Base-by-base conservation (phyloP, 495 filamentous ascomycete species). In the Neurospora intermedia region DNA sequence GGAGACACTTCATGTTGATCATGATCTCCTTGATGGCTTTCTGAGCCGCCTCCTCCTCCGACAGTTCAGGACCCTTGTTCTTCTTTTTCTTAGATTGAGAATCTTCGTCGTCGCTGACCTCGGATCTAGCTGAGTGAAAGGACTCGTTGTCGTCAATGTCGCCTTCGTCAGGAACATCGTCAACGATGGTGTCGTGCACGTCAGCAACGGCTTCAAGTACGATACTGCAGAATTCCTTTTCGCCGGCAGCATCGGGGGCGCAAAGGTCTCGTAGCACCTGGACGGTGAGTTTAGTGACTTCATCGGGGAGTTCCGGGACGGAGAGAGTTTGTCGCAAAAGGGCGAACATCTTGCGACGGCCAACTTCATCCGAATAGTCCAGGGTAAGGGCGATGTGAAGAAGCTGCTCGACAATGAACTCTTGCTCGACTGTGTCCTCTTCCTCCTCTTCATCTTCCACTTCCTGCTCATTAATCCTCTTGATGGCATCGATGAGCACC, bases 1-100 rank as follows among this genome's bases (percentile, higher is more conserved):
- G 93, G 43, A 99, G 87, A 83, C 96, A 98, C 81, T 98, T 98
- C 89, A 97, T 93, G 84, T 98, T 98, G 77, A 98, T 91, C 85
- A 97, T 89, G 79, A 98, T 94, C 80, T 97, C 94, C 72, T 87
- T 88, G 72, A 98, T 87, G 3, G 93, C 90, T 82, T 94, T 97
- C 15, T 88, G 88, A 78, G 94, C 91, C 9, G 90, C 90, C 70
- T 92, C 90, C 76, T 93, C 92, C 76, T 91, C 91, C 69, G 87
- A 88, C 70, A 88, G 85, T 31, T 87, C 86, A 6, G 83, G 80
- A 3, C 83, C 83, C 74, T 84, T 80, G n/a, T 77, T 75, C 77
- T 80, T 86, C 79, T 75, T 88, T 76, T 78, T 77, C 79, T 84
- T 89, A 11, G 83, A 87, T 20, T 85, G 85, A 39, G 85, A 88